phyloP scores from a whole-genome alignment of 75 land plant genomes.

The Cunninghamia lanceolata region DNA sequence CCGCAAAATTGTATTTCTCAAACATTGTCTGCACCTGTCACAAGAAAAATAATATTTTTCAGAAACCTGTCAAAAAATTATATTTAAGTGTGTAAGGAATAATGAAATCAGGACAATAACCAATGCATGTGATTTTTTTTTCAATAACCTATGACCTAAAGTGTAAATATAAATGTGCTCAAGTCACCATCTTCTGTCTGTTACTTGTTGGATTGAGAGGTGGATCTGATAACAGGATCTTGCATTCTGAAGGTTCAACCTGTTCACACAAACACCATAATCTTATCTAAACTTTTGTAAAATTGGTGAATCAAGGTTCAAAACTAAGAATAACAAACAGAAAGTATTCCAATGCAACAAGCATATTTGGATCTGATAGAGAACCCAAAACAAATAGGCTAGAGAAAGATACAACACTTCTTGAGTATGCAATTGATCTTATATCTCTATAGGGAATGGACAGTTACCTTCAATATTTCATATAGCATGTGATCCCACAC shows the following conservation, averaged over 20 bases:
- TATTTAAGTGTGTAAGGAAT: background rate
- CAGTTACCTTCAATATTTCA: conserved; percentile 28
- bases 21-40: conserved; percentile 50
- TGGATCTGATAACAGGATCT: conserved; percentile 52
- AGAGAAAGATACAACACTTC: background rate
- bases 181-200: conserved; percentile 42
- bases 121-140: background rate
- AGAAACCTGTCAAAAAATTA: conserved; percentile 1
- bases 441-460: background rate
- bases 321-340: background rate
- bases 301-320: background rate
- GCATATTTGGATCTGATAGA: background rate
- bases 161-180: background rate
- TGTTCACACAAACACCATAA: conserved; percentile 14
- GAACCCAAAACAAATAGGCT: background rate
- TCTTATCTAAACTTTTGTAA: background rate
- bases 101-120: background rate
- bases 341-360: background rate
- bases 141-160: background rate
- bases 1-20: conserved; percentile 54
- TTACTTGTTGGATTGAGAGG: conserved; percentile 51
- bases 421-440: background rate
- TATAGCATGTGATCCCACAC: conserved; percentile 46
- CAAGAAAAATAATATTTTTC: conserved; percentile 3
- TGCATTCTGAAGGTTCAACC: conserved; percentile 59